phyloP scores from a whole-genome alignment of 176 grass and related monocot genomes.

The Canna indica region DNA sequence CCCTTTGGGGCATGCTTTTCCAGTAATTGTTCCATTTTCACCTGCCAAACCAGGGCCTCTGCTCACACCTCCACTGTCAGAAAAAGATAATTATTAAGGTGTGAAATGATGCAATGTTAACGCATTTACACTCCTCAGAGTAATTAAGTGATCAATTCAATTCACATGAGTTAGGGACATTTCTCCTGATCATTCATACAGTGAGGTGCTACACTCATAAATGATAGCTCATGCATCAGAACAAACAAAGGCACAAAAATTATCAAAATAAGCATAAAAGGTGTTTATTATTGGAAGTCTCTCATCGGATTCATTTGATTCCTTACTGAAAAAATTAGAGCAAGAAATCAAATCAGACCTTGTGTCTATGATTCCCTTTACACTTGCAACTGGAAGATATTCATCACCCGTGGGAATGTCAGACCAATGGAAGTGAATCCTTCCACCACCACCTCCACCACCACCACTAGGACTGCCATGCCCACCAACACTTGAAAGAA shows the following conservation, averaged over 20 bases:
- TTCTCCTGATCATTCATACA: background rate
- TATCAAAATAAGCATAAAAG: background rate
- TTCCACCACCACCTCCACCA: slow-evolving; percentile 84
- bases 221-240: background rate
- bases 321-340: background rate
- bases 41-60: slow-evolving; percentile 57
- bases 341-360: slow-evolving; percentile 41
- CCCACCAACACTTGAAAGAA: slow-evolving; percentile 77
- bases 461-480: slow-evolving; percentile 34
- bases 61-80: slow-evolving; percentile 67
- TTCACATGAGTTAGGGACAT: too few species aligned
- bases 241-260: background rate
- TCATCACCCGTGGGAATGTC: slow-evolving; percentile 89
- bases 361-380: slow-evolving; percentile 63
- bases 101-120: background rate
- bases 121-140: background rate
- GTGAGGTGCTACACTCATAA: background rate
- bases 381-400: slow-evolving; percentile 76
- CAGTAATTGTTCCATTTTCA: slow-evolving; percentile 82
- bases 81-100: slow-evolving; percentile 7
- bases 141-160: too few species aligned
- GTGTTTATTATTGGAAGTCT: background rate
- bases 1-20: slow-evolving; percentile 82
- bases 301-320: background rate
- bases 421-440: slow-evolving; percentile 98